These are phyloP conservation scores for Corylus heterophylla DNA, from an alignment of 306 rosid species.

Conservation along the genomic window DNA sequence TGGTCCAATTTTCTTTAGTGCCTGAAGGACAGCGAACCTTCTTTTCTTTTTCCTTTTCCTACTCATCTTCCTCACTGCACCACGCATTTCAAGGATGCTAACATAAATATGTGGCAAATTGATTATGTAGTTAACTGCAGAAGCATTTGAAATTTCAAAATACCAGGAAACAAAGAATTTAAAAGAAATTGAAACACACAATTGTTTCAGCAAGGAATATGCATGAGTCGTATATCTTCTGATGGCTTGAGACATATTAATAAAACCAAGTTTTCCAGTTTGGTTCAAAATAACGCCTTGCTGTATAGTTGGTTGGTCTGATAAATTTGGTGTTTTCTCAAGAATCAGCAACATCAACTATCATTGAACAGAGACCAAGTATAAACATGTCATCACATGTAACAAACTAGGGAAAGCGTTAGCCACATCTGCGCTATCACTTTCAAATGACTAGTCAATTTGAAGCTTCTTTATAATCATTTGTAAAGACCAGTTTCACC, in stretches of 20 bases:
- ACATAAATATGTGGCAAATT: neutral
- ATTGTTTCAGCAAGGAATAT: neutral
- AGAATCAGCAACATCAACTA: neutral
- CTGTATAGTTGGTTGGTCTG: neutral
- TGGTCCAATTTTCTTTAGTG: neutral
- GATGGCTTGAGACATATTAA: neutral
- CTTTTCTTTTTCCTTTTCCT: neutral
- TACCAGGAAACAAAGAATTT: neutral
- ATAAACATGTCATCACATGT: too few relatives aligned
- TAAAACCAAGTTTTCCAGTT: neutral
- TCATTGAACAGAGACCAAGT: too few relatives aligned
- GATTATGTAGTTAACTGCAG: neutral
- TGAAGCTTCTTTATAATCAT: too few relatives aligned
- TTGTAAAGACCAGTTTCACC: too few relatives aligned
- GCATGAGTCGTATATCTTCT: neutral
- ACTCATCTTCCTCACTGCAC: constrained; percentile 7
- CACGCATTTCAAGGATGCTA: neutral
- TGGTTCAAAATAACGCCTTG: neutral
- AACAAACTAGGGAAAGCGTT: too few relatives aligned
- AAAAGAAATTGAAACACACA: neutral
- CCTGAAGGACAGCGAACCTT: neutral
- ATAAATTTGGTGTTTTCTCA: neutral
- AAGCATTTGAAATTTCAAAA: neutral
- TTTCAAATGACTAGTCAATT: too few relatives aligned
- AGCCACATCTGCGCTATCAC: too few relatives aligned